Conservation (phyloP, 163 green algal genomes). For the Prototheca cutis region DNA sequence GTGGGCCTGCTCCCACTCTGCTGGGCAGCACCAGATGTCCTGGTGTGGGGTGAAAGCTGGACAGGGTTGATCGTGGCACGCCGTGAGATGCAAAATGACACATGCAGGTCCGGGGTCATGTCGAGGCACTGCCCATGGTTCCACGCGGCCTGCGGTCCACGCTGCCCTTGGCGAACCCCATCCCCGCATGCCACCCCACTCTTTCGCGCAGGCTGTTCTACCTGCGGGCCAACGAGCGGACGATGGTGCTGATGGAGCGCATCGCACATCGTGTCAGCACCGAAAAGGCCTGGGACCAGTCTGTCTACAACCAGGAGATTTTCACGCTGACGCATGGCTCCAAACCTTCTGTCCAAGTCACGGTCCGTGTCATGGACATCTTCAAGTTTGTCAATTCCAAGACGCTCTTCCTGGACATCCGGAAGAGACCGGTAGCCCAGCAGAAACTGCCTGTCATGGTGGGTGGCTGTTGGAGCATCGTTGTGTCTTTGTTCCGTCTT, state of each 20-base stretch:
- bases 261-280: conserved; percentile 47
- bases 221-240: conserved; percentile 55
- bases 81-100: background rate
- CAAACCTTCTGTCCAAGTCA: conserved; percentile 49
- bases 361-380: conserved; percentile 38
- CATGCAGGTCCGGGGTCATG: background rate
- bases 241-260: conserved; percentile 59
- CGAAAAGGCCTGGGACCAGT: conserved; percentile 78
- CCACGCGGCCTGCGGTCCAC: no score
- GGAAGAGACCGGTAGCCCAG: conserved; percentile 32
- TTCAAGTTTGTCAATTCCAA: conserved; percentile 37
- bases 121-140: no score
- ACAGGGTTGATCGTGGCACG: background rate
- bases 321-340: conserved; percentile 70
- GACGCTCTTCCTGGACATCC: conserved; percentile 67
- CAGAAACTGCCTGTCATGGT: conserved; percentile 55
- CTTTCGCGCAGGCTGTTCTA: conserved; percentile 61
- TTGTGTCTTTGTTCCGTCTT: background rate
- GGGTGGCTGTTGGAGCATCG: background rate
- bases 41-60: background rate
- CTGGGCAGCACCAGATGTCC: background rate
- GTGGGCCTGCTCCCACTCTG: background rate
- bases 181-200: background rate
- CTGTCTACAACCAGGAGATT: conserved; percentile 81
- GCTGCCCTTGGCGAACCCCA: background rate